phyloP scores from a whole-genome alignment of 2,329 filamentous ascomycete species.

The Trichoderma atroviride region DNA sequence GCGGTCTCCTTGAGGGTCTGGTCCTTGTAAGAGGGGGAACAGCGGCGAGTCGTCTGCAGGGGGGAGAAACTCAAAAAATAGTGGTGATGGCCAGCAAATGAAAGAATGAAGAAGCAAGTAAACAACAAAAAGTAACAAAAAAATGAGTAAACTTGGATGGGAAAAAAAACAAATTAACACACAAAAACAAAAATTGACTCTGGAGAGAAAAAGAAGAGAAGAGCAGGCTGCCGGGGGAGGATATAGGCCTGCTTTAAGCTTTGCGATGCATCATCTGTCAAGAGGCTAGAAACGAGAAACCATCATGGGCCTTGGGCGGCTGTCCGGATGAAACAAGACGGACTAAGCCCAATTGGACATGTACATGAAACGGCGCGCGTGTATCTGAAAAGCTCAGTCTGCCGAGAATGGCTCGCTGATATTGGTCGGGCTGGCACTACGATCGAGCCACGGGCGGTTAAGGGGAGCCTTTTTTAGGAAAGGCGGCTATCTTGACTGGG shows the following conservation, averaged over 20 bases:
- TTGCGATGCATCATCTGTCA: conserved; percentile 32
- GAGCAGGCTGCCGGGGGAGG: conserved; percentile 34
- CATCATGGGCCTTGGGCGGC: conserved; percentile 37
- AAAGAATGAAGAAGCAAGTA: conserved; percentile 32
- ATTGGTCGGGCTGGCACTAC: conserved; percentile 54
- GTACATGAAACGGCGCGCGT: conserved; percentile 55
- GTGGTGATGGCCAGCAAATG: conserved; percentile 10
- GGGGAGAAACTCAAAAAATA: conserved; percentile 17
- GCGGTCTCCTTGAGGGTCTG: conserved; percentile 27
- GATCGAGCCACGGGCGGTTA: conserved; percentile 30
- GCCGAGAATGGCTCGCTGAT: conserved; percentile 47
- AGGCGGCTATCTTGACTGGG: conserved; percentile 25
- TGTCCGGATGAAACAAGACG: conserved; percentile 38
- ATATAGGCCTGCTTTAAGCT: conserved; percentile 40
- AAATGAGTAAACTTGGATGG: conserved; percentile 28
- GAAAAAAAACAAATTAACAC: conserved; percentile 25
- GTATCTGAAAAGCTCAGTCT: conserved; percentile 53
- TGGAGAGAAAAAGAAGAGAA: conserved; percentile 32
- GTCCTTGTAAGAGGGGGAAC: conserved; percentile 22
- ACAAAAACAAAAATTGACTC: conserved; percentile 18
- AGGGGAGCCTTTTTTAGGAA: conserved; percentile 20
- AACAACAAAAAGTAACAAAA: conserved; percentile 32
- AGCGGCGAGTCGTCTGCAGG: conserved; percentile 22
- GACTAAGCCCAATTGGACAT: conserved; percentile 36
- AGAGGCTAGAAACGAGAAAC: conserved; percentile 31